Percentiles rank a stretch among this genome's conserved stretches.
These are phyloP conservation scores for Noccaea caerulescens DNA, from an alignment of 345 rosid species.

Conservation along the genomic window DNA sequence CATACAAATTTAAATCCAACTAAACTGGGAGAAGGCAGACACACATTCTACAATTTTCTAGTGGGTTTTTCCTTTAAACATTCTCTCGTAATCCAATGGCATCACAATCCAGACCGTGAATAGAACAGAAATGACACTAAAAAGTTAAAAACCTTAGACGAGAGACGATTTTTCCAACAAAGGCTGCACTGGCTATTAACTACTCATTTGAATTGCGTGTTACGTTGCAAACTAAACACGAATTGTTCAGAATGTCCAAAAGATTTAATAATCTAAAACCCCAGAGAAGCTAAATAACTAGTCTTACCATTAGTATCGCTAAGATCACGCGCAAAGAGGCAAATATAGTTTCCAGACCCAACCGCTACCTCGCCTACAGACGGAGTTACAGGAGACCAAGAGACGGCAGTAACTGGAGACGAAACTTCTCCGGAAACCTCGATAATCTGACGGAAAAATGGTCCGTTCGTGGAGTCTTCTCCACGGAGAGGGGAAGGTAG, in stretches of 20 bases:
- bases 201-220: neutral
- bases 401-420: conserved; percentile 62
- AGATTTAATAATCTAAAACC: neutral
- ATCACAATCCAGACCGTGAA: neutral
- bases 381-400: conserved; percentile 77
- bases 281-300: conserved; percentile 2
- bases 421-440: conserved; percentile 59
- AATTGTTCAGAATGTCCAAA: neutral
- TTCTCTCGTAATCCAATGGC: neutral
- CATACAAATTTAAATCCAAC: conserved; percentile 49
- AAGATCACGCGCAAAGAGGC: conserved; percentile 55
- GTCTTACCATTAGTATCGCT: conserved; percentile 54
- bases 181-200: neutral
- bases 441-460: conserved; percentile 75
- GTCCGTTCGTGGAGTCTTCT: conserved; percentile 60
- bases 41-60: conserved; percentile 22
- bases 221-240: neutral
- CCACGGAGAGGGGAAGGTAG: conserved; percentile 80
- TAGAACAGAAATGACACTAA: too few relatives aligned
- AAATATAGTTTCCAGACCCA: conserved; percentile 60
- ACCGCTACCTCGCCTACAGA: conserved; percentile 85
- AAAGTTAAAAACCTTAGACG: neutral
- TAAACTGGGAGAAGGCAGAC: conserved; percentile 14
- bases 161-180: neutral
- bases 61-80: neutral